Percentiles rank a stretch among this genome's conserved stretches.
phyloP scores from a whole-genome alignment of 345 rosid genomes.

The Hirschfeldia incana region DNA sequence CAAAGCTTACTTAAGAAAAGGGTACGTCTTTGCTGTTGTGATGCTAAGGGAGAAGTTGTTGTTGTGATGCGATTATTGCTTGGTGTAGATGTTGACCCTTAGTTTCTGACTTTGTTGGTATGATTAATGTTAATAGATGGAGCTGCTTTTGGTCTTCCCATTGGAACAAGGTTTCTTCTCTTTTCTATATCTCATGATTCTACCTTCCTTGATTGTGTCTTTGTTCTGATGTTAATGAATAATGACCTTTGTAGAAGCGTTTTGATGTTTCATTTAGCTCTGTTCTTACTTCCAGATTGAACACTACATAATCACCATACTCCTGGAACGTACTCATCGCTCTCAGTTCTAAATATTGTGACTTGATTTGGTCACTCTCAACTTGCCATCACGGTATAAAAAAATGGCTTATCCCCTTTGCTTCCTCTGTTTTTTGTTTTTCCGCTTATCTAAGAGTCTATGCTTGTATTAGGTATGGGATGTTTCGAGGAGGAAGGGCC shows the following conservation, averaged over 20 bases:
- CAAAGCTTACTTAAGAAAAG: no score
- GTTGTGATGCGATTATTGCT: no score
- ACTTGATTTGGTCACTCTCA: conserved; percentile 81
- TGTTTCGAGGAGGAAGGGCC: conserved; percentile 83
- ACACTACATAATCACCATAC: conserved; percentile 68
- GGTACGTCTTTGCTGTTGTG: no score
- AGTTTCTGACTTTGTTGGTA: not conserved
- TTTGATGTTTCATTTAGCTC: conserved; percentile 4
- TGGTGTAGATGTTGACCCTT: no score
- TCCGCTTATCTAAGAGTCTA: not conserved
- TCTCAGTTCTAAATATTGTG: conserved; percentile 85
- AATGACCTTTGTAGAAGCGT: not conserved
- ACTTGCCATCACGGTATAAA: conserved; percentile 79
- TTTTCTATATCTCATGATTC: no score
- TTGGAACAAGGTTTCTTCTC: conserved; percentile 67
- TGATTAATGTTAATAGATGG: conserved; percentile 50
- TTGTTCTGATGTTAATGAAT: conserved; percentile 4
- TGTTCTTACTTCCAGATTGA: conserved; percentile 62
- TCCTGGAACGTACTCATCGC: conserved; percentile 91
- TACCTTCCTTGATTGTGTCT: no score
- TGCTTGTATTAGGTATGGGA: conserved; percentile 72
- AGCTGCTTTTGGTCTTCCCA: conserved; percentile 88
- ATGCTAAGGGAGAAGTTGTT: no score
- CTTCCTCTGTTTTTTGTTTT: conserved; percentile 20
- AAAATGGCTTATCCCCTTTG: not conserved